phyloP scores from a whole-genome alignment of 495 filamentous ascomycete species.

The Penicillium egyptiacum region DNA sequence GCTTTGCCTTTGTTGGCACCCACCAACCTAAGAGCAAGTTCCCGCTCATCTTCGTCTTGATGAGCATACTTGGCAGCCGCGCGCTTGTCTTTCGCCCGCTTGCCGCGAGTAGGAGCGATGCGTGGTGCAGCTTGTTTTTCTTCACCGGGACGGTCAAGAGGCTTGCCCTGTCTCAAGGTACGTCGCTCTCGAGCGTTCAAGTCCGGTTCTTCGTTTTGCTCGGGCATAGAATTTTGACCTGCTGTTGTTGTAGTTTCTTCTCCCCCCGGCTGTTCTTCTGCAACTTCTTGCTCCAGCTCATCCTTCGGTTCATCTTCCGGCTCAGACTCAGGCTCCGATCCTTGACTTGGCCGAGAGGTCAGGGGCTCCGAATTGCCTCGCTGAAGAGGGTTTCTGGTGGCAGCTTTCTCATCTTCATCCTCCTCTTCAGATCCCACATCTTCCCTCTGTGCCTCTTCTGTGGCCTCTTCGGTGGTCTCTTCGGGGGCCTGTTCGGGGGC shows the following conservation, averaged over 20 bases:
- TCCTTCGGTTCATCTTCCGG: constrained; percentile 30
- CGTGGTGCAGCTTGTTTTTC: constrained; percentile 20
- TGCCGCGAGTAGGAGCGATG: constrained; percentile 64
- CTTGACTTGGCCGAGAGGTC: constrained; percentile 29
- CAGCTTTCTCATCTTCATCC: constrained; percentile 26
- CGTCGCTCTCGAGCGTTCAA: constrained; percentile 53
- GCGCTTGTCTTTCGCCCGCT: constrained; percentile 83
- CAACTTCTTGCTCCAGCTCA: constrained; percentile 17
- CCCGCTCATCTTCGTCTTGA: constrained; percentile 92
- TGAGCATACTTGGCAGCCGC: constrained; percentile 86
- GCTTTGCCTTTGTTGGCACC: constrained; percentile 64
- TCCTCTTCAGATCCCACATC: constrained; percentile 33
- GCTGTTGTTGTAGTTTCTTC: constrained; percentile 15
- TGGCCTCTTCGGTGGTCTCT: background rate
- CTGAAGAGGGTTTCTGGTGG: constrained; percentile 33
- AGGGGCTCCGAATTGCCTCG: constrained; percentile 25
- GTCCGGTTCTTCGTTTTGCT: constrained; percentile 36
- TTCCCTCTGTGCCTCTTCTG: constrained; percentile 16
- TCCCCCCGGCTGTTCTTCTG: constrained; percentile 16
- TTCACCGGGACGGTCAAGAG: constrained; percentile 23
- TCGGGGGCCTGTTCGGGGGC: background rate
- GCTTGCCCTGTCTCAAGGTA: constrained; percentile 47
- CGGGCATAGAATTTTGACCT: constrained; percentile 22
- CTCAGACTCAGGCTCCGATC: constrained; percentile 34
- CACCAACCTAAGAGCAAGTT: constrained; percentile 75